Percentiles rank a stretch among this genome's conserved stretches.
Evolutionary conservation across 257 asterid species (phyloP).

Genomic region (Solanum chmielewskii): DNA sequence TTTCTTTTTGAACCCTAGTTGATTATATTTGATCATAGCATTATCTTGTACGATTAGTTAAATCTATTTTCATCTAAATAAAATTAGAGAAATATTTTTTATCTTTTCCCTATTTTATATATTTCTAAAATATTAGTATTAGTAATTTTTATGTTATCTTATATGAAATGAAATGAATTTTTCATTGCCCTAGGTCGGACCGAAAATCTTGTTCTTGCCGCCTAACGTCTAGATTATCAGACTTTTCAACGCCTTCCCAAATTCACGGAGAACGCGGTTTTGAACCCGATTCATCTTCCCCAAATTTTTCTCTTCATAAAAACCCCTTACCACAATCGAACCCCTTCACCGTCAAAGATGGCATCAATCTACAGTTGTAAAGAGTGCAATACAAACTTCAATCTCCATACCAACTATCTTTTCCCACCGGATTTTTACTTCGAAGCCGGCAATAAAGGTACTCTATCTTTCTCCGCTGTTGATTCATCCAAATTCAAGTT

Average conservation of each 20-base stretch:
- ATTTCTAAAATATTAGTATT: too few species aligned
- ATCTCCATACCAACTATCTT: conserved; percentile 43
- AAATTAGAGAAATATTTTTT: too few species aligned
- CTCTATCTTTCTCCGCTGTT: conserved; percentile 57
- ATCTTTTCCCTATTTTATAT: too few species aligned
- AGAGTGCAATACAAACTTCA: conserved; percentile 71
- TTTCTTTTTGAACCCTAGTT: neutral
- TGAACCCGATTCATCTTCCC: neutral
- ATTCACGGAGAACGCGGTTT: neutral
- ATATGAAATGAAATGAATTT: neutral
- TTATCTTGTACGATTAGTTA: conserved; percentile 7
- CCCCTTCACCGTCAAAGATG: conserved; percentile 17
- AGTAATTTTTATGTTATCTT: too few species aligned
- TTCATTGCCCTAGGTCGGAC: neutral
- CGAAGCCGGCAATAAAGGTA: conserved; percentile 89
- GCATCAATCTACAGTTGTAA: conserved; percentile 65
- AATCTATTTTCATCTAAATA: neutral
- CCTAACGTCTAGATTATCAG: neutral
- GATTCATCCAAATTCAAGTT: conserved; percentile 67
- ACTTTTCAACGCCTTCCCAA: neutral
- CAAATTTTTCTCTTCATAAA: neutral
- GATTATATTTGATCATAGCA: neutral
- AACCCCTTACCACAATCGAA: neutral
- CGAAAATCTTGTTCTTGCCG: neutral
- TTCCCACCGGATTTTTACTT: conserved; percentile 74